phyloP scores from a whole-genome alignment of 768 basidiomycete species.

The Tulasnella sp. region DNA sequence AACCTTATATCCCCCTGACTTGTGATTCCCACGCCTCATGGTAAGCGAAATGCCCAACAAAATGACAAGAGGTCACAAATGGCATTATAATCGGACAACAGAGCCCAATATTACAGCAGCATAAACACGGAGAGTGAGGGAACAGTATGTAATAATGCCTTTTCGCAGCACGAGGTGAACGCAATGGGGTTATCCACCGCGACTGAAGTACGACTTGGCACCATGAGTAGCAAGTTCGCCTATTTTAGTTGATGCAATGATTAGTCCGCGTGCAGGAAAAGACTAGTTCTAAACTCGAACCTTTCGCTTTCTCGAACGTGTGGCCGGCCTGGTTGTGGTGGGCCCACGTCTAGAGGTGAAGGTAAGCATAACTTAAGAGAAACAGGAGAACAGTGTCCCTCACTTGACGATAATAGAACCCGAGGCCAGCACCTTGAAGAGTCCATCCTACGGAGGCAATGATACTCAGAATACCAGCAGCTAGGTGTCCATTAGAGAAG shows the following conservation, averaged over 20 bases:
- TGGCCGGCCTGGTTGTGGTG: slow-evolving; percentile 83
- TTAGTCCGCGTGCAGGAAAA: slow-evolving; percentile 30
- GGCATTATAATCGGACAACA: slow-evolving; percentile 2
- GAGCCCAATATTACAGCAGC: background rate
- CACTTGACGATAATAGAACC: slow-evolving; percentile 75
- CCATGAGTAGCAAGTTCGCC: slow-evolving; percentile 85
- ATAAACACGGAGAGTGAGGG: background rate
- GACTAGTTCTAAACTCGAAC: slow-evolving; percentile 39
- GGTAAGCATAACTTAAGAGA: background rate
- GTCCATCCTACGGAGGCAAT: slow-evolving; percentile 85
- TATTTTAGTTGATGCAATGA: slow-evolving; percentile 16
- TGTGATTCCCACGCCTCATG: background rate
- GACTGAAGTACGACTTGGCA: slow-evolving; percentile 80
- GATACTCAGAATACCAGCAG: slow-evolving; percentile 74
- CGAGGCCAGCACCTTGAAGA: slow-evolving; percentile 77
- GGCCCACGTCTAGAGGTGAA: slow-evolving; percentile 58
- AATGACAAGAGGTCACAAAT: background rate
- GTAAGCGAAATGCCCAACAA: background rate
- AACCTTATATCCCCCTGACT: slow-evolving; percentile 15
- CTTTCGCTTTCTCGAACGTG: slow-evolving; percentile 64
- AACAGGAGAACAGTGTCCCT: background rate
- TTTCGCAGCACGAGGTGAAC: background rate
- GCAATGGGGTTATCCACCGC: slow-evolving; percentile 19
- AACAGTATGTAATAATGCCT: background rate
- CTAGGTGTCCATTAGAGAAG: slow-evolving; percentile 66